phyloP scores from a whole-genome alignment of 2,329 filamentous ascomycete genomes.

The Colletotrichum sp. region DNA sequence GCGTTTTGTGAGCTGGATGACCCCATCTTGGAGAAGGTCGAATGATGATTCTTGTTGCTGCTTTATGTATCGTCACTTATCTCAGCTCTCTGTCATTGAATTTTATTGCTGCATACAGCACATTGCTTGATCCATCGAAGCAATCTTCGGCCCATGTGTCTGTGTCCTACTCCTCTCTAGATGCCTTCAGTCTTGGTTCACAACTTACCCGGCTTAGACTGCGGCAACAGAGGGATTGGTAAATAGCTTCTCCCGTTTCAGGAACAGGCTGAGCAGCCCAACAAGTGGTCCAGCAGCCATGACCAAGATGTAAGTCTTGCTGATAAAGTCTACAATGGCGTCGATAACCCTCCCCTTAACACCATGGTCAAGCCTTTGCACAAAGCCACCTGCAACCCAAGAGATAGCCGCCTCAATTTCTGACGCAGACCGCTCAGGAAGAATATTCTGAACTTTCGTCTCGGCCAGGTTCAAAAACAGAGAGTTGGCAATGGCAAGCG shows the following conservation, averaged over 20 bases:
- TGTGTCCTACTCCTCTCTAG: background rate
- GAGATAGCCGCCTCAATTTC: background rate
- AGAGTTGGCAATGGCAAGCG: background rate
- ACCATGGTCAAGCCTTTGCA: background rate
- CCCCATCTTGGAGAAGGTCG: background rate
- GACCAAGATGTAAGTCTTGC: slow-evolving; percentile 31
- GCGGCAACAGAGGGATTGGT: background rate
- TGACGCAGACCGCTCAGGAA: background rate
- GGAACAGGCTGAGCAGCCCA: slow-evolving; percentile 29
- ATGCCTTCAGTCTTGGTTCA: background rate
- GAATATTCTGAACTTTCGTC: background rate
- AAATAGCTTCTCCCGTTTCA: slow-evolving; percentile 41
- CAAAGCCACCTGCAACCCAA: background rate
- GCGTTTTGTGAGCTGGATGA: slow-evolving; percentile 21
- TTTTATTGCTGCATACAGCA: background rate
- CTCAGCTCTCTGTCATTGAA: accelerated
- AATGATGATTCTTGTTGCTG: background rate
- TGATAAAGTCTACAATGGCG: background rate
- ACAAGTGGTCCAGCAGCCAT: slow-evolving; percentile 34
- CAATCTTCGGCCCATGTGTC: accelerated
- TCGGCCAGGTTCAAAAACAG: background rate
- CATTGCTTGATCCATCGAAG: accelerated
- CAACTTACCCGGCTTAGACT: background rate
- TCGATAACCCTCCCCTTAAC: background rate
- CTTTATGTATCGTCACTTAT: no score